Percentiles rank a stretch among this genome's conserved stretches.
These are phyloP conservation scores for Saturnispora zaruensis DNA, from an alignment of 805 yeast genomes.

Conservation along the genomic window DNA sequence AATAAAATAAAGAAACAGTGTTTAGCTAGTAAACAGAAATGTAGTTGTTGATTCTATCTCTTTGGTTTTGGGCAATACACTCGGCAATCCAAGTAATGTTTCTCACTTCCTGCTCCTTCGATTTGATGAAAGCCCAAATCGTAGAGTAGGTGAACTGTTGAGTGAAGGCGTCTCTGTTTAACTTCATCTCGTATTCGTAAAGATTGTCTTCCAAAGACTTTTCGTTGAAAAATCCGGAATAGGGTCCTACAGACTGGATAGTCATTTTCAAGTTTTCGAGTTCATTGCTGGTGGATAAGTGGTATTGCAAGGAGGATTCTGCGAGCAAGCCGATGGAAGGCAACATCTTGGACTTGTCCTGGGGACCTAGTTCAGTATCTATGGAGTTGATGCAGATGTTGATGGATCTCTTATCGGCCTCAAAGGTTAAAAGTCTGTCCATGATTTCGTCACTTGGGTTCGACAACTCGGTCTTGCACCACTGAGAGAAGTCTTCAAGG, in stretches of 20 bases:
- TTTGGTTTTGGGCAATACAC: slow-evolving; percentile 97
- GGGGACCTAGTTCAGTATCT: slow-evolving; percentile 68
- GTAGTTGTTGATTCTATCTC: slow-evolving; percentile 84
- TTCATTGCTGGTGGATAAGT: slow-evolving; percentile 72
- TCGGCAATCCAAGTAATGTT: slow-evolving; percentile 99
- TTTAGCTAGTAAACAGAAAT: slow-evolving; percentile 63
- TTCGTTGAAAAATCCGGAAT: slow-evolving; percentile 45
- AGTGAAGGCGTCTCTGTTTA: slow-evolving; percentile 87
- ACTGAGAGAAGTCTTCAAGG: slow-evolving; percentile 73
- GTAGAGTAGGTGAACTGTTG: slow-evolving; percentile 90
- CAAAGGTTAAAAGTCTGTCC: slow-evolving; percentile 72
- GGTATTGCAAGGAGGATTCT: slow-evolving; percentile 59
- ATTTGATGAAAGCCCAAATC: slow-evolving; percentile 93
- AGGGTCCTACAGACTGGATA: slow-evolving; percentile 58
- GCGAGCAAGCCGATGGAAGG: slow-evolving; percentile 74
- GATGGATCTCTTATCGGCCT: slow-evolving; percentile 91
- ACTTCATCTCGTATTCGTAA: slow-evolving; percentile 83
- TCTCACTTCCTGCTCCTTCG: slow-evolving; percentile 93
- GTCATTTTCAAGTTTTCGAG: slow-evolving; percentile 68
- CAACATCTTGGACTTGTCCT: slow-evolving; percentile 60
- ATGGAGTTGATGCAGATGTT: slow-evolving; percentile 88
- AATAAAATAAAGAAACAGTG: background rate
- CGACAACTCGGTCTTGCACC: slow-evolving; percentile 51
- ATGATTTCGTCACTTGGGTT: slow-evolving; percentile 77
- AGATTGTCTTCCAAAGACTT: slow-evolving; percentile 89